Evolutionary conservation across 179 eudicot species (phyloP).

Genomic region (Vitellaria paradoxa): DNA sequence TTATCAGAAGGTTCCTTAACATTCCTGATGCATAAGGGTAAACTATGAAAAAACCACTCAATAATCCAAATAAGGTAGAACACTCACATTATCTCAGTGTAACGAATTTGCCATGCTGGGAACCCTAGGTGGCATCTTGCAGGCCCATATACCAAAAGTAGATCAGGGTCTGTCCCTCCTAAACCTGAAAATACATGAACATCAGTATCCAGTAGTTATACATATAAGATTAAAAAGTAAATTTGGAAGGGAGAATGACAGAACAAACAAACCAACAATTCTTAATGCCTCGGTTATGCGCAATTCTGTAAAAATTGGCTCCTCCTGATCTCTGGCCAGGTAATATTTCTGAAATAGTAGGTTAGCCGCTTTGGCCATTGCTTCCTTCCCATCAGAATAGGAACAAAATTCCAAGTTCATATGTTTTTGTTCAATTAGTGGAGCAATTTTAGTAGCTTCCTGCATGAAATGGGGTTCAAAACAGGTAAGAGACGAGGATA

Average conservation of each 20-base stretch:
- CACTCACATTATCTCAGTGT: conserved; percentile 95
- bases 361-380: conserved; percentile 77
- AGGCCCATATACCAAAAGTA: conserved; percentile 77
- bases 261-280: conserved; percentile 36
- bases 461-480: conserved; percentile 26
- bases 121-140: conserved; percentile 87
- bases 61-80: neutral
- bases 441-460: conserved; percentile 38
- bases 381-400: conserved; percentile 74
- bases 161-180: conserved; percentile 74
- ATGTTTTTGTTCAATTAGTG: conserved; percentile 30
- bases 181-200: conserved; percentile 42
- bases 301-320: conserved; percentile 57
- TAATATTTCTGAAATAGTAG: conserved; percentile 54
- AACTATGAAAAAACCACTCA: neutral
- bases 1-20: neutral
- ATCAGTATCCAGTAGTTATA: neutral
- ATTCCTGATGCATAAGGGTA: too few species aligned
- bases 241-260: neutral
- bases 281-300: conserved; percentile 63
- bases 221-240: neutral
- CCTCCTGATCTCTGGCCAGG: conserved; percentile 35
- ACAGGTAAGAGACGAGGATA: neutral
- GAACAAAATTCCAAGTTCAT: conserved; percentile 70
- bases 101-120: conserved; percentile 89